Percentiles rank a stretch among this genome's conserved stretches.
Evolutionary conservation across 768 basidiomycete species (phyloP).

Genomic region (Lactarius evosmus): DNA sequence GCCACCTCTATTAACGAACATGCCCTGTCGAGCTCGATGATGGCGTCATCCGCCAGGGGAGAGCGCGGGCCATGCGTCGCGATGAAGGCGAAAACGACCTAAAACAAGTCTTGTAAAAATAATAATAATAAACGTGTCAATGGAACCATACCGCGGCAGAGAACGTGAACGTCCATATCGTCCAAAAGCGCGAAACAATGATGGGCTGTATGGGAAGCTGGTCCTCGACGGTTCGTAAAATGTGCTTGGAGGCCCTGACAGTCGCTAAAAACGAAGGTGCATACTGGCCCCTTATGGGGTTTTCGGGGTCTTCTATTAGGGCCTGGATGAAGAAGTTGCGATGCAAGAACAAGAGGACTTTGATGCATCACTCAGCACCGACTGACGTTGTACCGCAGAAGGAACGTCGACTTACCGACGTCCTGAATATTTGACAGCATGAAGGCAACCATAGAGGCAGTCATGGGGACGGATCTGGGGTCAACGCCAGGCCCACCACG

Average conservation of each 20-base stretch:
- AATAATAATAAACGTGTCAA: constrained; percentile 36
- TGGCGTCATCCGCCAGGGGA: constrained; percentile 61
- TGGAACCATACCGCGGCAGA: constrained; percentile 52
- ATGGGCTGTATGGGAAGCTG: constrained; percentile 45
- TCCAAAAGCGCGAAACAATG: constrained; percentile 52
- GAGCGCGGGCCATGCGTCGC: constrained; percentile 71
- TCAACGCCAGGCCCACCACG: constrained; percentile 33
- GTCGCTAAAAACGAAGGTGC: constrained; percentile 50
- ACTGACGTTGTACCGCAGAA: constrained; percentile 39
- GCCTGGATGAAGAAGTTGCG: constrained; percentile 57
- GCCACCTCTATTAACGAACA: constrained; percentile 64
- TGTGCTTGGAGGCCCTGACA: constrained; percentile 48
- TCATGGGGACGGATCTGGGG: constrained; percentile 27
- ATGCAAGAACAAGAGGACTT: constrained; percentile 58
- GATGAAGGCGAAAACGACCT: constrained; percentile 79
- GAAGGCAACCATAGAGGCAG: constrained; percentile 41
- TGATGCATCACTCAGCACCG: not conserved
- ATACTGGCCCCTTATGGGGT: constrained; percentile 49
- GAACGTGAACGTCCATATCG: constrained; percentile 57
- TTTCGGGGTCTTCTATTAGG: constrained; percentile 44
- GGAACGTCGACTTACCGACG: constrained; percentile 33
- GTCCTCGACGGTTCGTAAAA: constrained; percentile 42
- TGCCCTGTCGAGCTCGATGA: constrained; percentile 66
- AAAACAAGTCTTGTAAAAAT: not conserved
- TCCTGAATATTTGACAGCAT: constrained; percentile 39